Conservation (phyloP, 2,329 filamentous ascomycete species). For the Pseudogymnoascus pannorum region DNA sequence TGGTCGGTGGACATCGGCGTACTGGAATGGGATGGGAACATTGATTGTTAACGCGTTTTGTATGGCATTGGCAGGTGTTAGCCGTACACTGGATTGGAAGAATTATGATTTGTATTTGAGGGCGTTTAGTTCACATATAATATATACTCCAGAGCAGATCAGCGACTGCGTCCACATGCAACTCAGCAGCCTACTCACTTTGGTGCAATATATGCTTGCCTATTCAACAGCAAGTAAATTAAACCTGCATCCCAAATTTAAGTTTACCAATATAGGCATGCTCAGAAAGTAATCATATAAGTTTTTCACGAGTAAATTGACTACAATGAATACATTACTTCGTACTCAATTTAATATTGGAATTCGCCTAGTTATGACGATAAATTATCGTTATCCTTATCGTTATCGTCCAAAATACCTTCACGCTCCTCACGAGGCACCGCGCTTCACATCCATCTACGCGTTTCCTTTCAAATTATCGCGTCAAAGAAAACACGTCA, state of each 20-base stretch:
- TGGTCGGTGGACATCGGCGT: background rate
- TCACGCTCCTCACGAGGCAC: background rate
- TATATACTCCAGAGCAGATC: background rate
- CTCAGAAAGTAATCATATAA: background rate
- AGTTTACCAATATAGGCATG: background rate
- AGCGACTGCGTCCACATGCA: background rate
- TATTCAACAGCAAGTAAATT: background rate
- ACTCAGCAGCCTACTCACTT: background rate
- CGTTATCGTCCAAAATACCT: background rate
- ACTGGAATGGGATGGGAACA: background rate
- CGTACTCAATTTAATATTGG: background rate
- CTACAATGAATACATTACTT: background rate
- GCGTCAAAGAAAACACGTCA: background rate
- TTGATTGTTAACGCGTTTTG: background rate
- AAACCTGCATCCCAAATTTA: background rate
- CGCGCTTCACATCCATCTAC: background rate
- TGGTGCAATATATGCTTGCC: background rate
- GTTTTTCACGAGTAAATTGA: background rate
- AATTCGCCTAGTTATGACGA: background rate
- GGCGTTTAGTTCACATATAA: background rate
- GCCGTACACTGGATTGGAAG: background rate
- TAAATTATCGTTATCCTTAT: background rate
- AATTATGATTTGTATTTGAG: background rate
- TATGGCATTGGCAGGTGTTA: background rate
- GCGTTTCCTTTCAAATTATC: background rate